Evolutionary conservation across 192 early-diverging fungal genomes (phyloP).

Genomic region (Podila verticillata): DNA sequence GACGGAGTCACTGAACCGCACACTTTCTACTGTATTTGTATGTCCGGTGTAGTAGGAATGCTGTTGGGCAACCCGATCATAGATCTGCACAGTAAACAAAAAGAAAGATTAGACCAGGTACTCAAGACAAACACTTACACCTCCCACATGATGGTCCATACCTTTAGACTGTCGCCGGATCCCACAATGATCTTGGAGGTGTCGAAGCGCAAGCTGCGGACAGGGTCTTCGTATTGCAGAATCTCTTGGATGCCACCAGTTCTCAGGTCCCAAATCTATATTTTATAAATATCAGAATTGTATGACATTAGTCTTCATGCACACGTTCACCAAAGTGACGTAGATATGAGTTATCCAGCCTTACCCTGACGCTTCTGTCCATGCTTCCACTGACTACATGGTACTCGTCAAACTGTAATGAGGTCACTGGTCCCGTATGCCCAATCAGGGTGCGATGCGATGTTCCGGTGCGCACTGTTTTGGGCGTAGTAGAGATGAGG

Average conservation of each 20-base stretch:
- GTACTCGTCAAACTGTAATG: conserved; percentile 73
- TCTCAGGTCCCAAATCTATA: conserved; percentile 79
- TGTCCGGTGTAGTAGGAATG: conserved; percentile 61
- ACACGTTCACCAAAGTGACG: too few species aligned
- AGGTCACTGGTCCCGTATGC: conserved; percentile 70
- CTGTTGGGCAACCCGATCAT: conserved; percentile 71
- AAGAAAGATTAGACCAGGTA: background rate
- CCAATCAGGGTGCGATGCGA: conserved; percentile 75
- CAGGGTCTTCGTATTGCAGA: conserved; percentile 61
- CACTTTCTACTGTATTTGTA: conserved; percentile 53
- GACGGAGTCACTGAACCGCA: conserved; percentile 56
- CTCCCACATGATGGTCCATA: conserved; percentile 6
- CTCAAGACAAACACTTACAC: background rate
- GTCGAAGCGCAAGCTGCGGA: conserved; percentile 64
- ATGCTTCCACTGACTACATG: conserved; percentile 77
- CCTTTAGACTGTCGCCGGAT: conserved; percentile 56
- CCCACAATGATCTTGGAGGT: conserved; percentile 64
- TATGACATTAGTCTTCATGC: background rate
- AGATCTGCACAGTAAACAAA: conserved; percentile 54
- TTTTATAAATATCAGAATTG: background rate
- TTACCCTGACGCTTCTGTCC: conserved; percentile 69
- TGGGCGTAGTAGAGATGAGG: too few species aligned
- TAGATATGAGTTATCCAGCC: background rate
- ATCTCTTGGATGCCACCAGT: conserved; percentile 71
- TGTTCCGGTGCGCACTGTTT: conserved; percentile 74